phyloP scores from a whole-genome alignment of 352 stramenopile genomes.

The Phytophthora sojae region DNA sequence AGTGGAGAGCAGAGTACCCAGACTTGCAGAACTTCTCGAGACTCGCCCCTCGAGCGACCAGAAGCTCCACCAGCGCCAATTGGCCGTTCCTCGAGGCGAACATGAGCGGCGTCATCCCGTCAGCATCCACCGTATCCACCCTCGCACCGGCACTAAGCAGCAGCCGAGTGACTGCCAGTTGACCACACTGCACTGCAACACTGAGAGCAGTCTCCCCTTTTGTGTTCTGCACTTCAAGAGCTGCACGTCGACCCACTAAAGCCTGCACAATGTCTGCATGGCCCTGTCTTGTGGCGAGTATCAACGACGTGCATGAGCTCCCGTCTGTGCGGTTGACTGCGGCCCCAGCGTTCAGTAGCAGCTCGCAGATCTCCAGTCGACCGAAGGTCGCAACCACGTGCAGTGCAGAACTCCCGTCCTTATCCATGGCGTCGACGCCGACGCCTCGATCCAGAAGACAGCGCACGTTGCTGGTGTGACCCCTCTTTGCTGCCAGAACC shows the following conservation, averaged over 20 bases:
- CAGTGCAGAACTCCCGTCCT: conserved; percentile 23
- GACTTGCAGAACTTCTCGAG: conserved; percentile 12
- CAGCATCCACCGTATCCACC: conserved; percentile 20
- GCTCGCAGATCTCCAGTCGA: conserved; percentile 20
- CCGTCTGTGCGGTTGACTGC: conserved; percentile 18
- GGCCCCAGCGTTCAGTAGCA: conserved; percentile 31
- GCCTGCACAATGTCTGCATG: conserved; percentile 19
- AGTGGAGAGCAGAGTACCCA: conserved; percentile 27
- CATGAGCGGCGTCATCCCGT: conserved; percentile 38
- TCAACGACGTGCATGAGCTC: conserved; percentile 28
- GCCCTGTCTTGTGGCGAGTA: conserved; percentile 28
- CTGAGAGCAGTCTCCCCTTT: conserved; percentile 29
- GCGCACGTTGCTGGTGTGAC: conserved; percentile 28
- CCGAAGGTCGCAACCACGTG: conserved; percentile 20
- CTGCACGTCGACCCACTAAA: conserved; percentile 14
- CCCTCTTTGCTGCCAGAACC: conserved; percentile 22
- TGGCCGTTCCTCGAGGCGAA: conserved; percentile 33
- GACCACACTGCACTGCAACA: conserved; percentile 30
- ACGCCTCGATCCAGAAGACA: conserved; percentile 37
- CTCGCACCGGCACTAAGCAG: conserved; percentile 24
- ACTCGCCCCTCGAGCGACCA: conserved; percentile 24
- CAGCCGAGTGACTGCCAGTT: conserved; percentile 13
- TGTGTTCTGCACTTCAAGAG: conserved; percentile 23
- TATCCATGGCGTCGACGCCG: conserved; percentile 14
- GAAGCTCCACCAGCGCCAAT: conserved; percentile 23